These are phyloP conservation scores for Scedosporium minutisporum DNA, from an alignment of 2,329 filamentous ascomycete genomes.

Conservation along the genomic window DNA sequence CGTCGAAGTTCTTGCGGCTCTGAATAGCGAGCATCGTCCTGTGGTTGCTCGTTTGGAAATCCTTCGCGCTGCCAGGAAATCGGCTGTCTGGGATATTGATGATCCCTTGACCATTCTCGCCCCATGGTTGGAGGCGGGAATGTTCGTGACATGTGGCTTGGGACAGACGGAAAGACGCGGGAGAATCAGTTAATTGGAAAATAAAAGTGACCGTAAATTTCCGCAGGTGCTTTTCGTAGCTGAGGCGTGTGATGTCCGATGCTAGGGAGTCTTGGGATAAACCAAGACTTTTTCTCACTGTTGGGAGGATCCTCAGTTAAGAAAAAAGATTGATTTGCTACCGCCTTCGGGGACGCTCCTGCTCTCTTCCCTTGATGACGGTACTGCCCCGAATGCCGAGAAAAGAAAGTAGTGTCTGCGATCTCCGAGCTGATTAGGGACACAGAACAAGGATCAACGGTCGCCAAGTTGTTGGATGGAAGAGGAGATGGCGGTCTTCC, in stretches of 20 bases:
- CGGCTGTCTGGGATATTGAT: not conserved
- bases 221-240: not conserved
- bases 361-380: no score
- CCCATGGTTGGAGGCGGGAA: slow-evolving; percentile 3
- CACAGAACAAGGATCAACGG: no score
- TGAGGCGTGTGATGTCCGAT: not conserved
- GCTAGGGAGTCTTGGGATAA: not conserved
- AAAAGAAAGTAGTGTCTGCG: no score
- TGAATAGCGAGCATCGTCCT: not conserved
- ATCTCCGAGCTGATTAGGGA: no score
- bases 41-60: not conserved
- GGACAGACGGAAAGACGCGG: not conserved
- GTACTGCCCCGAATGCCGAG: no score
- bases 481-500: not conserved
- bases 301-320: not conserved
- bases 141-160: not conserved
- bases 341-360: no score
- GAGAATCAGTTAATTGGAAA: not conserved
- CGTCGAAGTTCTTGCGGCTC: slow-evolving; percentile 2
- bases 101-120: slow-evolving; percentile 4
- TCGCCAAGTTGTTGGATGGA: not conserved
- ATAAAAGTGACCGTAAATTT: no score
- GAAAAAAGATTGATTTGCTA: not conserved
- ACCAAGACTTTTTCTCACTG: not conserved
- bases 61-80: slow-evolving; percentile 3